Base-by-base conservation (phyloP, 768 basidiomycete genomes). In the Omphalotus guepiniiformis region DNA sequence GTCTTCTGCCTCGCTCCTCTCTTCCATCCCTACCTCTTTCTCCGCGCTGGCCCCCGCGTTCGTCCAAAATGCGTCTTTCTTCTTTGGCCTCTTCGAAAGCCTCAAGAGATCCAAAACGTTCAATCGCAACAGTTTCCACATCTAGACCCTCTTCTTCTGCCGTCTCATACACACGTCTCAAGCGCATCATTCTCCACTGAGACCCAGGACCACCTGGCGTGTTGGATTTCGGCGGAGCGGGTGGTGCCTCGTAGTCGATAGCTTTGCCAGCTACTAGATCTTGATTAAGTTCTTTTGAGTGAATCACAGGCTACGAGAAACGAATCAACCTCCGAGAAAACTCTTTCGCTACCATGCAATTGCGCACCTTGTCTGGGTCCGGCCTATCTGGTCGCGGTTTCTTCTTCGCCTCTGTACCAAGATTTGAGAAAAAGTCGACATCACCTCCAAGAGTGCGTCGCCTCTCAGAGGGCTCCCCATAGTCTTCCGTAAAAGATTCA, bases 161-260 rank as follows among this genome's bases (percentile, higher is more conserved):
- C 2, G 88, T 78, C 62, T 98, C 95, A 59, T 91, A 94, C 1
- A 92, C 85, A 13, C 89, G 78, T 32, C 84, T 80, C 0, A 99
- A 79, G 56, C 93, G 92, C 84, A 90, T 93, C 96, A 98, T 98
- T 13, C 96, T 83, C 95, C 96, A 99, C 60, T 82, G 83, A 2
- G 91, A 92, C 9, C 95, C 95, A 4, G 93, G 88, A 2, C 92
- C 93, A 2, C 95, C 95, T 0, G 93, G 91, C 0, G 78, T 80
- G 46, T 70, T 62, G 18, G 78, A 59, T 61, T 76, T 80, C 4
- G 74, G 65, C 40, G 71, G 67, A 29, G 67, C 63, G 1, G 69
- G 58, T 3, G 74, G 59, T 21, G 70, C 68, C 42, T 72, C 68
- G 11, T 69, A 61, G 48, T 77, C 64, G 21, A 70, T 61, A 8